Evolutionary conservation across 805 yeast species (phyloP).

Genomic region (Candida germanica): DNA sequence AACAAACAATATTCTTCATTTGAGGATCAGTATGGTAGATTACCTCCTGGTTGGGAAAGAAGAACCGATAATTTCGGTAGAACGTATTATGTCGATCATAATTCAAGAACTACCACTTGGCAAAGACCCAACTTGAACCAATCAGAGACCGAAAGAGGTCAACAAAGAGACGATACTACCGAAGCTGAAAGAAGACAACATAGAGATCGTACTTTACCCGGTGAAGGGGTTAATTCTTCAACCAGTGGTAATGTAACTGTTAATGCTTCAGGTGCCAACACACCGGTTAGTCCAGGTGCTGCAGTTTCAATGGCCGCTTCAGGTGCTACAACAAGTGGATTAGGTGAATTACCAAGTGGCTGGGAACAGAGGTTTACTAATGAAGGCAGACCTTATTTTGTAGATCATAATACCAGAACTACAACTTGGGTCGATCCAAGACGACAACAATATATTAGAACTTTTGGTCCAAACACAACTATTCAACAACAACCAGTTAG

Average conservation of each 20-base stretch:
- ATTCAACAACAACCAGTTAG: constrained; percentile 98
- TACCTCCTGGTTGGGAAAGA: constrained; percentile 99
- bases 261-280: constrained; percentile 40
- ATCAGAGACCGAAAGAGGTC: constrained; percentile 65
- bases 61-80: constrained; percentile 97
- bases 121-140: constrained; percentile 87
- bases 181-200: constrained; percentile 91
- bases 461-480: constrained; percentile 86
- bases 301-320: constrained; percentile 68
- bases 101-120: constrained; percentile 99
- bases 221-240: constrained; percentile 38
- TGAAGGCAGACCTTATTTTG: constrained; percentile 97
- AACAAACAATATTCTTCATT: constrained; percentile 82
- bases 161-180: constrained; percentile 63
- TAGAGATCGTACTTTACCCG: constrained; percentile 86
- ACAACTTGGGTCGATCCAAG: constrained; percentile 99
- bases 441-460: constrained; percentile 96
- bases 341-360: constrained; percentile 96
- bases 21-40: constrained; percentile 93
- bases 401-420: constrained; percentile 98
- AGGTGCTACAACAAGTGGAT: constrained; percentile 90
- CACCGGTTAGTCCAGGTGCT: constrained; percentile 62
- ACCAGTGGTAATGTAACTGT: constrained; percentile 47
- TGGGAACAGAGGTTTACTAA: constrained; percentile 99
- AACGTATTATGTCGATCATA: constrained; percentile 97